Percentiles rank a stretch among this genome's conserved stretches.
Evolutionary conservation across 78 protist genomes (phyloP).

Genomic region (Dictyostelium brefeldianum): DNA sequence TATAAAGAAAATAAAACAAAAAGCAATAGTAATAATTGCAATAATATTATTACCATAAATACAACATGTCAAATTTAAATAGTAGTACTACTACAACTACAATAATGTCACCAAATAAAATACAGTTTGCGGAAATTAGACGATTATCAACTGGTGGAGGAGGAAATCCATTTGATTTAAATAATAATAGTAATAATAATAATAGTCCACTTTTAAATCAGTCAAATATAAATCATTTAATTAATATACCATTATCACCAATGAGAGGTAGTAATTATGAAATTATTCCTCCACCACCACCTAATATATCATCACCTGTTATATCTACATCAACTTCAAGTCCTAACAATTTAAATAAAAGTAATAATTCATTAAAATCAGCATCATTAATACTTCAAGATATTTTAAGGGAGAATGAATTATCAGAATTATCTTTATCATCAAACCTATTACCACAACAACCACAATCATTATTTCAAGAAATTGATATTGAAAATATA

Average conservation of each 20-base stretch:
- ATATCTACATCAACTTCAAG: conserved; percentile 39
- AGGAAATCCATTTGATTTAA: neutral
- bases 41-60: neutral
- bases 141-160: too few species aligned
- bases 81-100: too few species aligned
- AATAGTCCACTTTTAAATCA: neutral
- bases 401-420: conserved; percentile 4
- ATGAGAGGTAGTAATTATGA: neutral
- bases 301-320: neutral
- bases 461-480: too few species aligned
- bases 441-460: neutral
- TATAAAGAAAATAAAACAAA: neutral
- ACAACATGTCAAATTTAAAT: too few species aligned
- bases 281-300: neutral
- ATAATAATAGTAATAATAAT: neutral
- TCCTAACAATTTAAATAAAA: neutral
- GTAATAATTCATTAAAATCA: neutral
- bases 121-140: too few species aligned
- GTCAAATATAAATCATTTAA: too few species aligned
- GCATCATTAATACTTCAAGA: neutral
- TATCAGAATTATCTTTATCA: neutral
- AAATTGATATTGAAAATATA: too few species aligned
- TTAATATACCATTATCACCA: too few species aligned
- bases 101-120: too few species aligned
- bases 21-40: conserved; percentile 13